Evolutionary conservation across 2,329 filamentous ascomycete genomes (phyloP).

Genomic region (Neocatenulostroma microsporum): DNA sequence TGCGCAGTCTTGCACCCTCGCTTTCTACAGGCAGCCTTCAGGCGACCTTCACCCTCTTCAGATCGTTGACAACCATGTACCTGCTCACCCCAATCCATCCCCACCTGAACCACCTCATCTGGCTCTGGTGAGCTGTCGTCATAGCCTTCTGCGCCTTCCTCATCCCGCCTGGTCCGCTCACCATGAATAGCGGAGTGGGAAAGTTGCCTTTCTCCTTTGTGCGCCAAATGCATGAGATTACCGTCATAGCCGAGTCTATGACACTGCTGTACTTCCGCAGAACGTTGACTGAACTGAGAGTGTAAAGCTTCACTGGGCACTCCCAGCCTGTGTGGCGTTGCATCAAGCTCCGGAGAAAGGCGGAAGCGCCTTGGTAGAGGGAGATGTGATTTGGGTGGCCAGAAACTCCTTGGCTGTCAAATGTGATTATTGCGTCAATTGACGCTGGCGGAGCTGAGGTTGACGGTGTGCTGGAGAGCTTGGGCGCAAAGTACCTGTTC

Average conservation of each 20-base stretch:
- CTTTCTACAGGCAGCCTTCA: too few species aligned
- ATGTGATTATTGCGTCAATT: slow-evolving; percentile 83
- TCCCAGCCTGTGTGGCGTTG: slow-evolving; percentile 56
- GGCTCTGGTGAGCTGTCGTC: slow-evolving; percentile 81
- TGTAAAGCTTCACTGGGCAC: slow-evolving; percentile 76
- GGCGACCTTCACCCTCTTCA: slow-evolving; percentile 51
- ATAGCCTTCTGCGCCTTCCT: slow-evolving; percentile 73
- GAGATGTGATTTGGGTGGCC: slow-evolving; percentile 90
- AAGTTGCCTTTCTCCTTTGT: slow-evolving; percentile 47
- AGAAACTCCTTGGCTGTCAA: slow-evolving; percentile 75
- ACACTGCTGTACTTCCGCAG: slow-evolving; percentile 74
- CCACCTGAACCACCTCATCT: slow-evolving; percentile 98
- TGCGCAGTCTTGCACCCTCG: too few species aligned
- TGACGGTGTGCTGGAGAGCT: slow-evolving; percentile 39
- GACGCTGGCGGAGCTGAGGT: slow-evolving; percentile 43
- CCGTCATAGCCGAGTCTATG: slow-evolving; percentile 65
- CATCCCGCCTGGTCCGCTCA: slow-evolving; percentile 58
- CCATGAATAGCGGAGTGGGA: slow-evolving; percentile 56
- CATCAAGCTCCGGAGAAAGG: slow-evolving; percentile 62
- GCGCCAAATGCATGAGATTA: slow-evolving; percentile 48
- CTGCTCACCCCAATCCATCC: slow-evolving; percentile 85
- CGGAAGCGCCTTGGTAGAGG: slow-evolving; percentile 69
- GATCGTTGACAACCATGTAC: slow-evolving; percentile 93
- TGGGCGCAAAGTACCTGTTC: slow-evolving; percentile 64
- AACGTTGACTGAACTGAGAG: slow-evolving; percentile 64